Base-by-base conservation (phyloP, 208 protist genomes). In the Trypanosomatidae sp. region DNA sequence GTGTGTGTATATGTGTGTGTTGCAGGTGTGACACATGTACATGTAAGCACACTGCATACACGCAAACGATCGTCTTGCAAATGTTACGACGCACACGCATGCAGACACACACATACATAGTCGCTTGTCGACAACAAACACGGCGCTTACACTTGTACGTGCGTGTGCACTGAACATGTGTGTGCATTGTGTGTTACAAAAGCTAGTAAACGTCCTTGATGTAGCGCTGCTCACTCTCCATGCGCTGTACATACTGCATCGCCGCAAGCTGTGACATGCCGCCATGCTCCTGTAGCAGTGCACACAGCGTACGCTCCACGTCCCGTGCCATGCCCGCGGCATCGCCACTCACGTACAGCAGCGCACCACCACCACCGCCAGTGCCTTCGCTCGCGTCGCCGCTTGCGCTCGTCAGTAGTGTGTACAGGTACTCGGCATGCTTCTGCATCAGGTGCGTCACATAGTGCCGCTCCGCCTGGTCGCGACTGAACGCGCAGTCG, bases 331-430 rank as follows among this genome's bases (percentile, higher is more conserved):
- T 96, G 35, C 63, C 48, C 10, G 71, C 71, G 0, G 90, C 95
- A 43, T 98, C 90, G 30, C 87, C 86, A 38, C 81, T 95, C 6
- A 97, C 53, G 56, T 90, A 97, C 19, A 96, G 16, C 26, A 82
- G n/a, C n/a, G n/a, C n/a, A n/a, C n/a, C n/a, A n/a, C n/a, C n/a
- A n/a, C n/a, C n/a, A n/a, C n/a, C n/a, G n/a, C n/a, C 27, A 21
- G 74, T 71, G 7, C 59, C 70, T n/a, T 35, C 30, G n/a, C n/a
- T 28, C 50, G 16, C 4, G 15, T 51, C 68, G 6, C 52, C 55
- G 13, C 21, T 19, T 13, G 41, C 60, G 33, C 28, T 66, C 13
- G 42, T 75, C 23, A 89, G 53, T 39, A 84, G 56, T 11, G 51
- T 40, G 38, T 61, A 61, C 8, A 89, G 48, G 15, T 59, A 43